These are phyloP conservation scores for Phytophthora rubi DNA, from an alignment of 352 stramenopile species.

Conservation along the genomic window DNA sequence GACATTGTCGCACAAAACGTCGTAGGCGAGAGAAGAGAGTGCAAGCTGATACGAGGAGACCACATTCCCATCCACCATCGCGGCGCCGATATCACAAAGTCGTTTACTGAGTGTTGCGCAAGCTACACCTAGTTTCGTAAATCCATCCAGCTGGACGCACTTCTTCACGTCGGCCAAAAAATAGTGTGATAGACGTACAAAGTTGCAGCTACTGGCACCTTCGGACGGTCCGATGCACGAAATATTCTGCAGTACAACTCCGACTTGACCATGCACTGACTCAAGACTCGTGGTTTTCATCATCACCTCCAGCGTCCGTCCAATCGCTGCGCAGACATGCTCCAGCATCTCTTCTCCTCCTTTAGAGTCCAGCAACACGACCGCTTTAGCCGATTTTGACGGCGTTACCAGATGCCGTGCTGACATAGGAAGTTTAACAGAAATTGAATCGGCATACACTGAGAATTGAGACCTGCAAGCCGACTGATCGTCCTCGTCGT, in stretches of 20 bases:
- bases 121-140: constrained; percentile 53
- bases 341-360: constrained; percentile 48
- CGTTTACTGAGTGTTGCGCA: constrained; percentile 49
- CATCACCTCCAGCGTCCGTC: constrained; percentile 37
- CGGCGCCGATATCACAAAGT: constrained; percentile 38
- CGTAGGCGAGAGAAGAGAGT: constrained; percentile 45
- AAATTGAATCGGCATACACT: constrained; percentile 56
- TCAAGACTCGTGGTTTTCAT: constrained; percentile 14
- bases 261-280: constrained; percentile 30
- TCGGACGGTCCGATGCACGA: constrained; percentile 10
- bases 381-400: constrained; percentile 29
- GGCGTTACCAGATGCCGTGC: constrained; percentile 42
- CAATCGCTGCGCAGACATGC: constrained; percentile 48
- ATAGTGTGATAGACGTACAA: constrained; percentile 36
- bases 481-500: constrained; percentile 7
- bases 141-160: constrained; percentile 36
- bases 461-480: constrained; percentile 42
- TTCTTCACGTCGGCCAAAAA: constrained; percentile 48
- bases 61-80: constrained; percentile 15
- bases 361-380: constrained; percentile 52
- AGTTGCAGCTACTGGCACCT: constrained; percentile 18
- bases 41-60: constrained; percentile 9
- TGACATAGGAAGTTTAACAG: constrained; percentile 44
- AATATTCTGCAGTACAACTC: constrained; percentile 14
- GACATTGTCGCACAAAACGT: constrained; percentile 69